phyloP scores from a whole-genome alignment of 139 green algal genomes.

The Tetraselmis striata region DNA sequence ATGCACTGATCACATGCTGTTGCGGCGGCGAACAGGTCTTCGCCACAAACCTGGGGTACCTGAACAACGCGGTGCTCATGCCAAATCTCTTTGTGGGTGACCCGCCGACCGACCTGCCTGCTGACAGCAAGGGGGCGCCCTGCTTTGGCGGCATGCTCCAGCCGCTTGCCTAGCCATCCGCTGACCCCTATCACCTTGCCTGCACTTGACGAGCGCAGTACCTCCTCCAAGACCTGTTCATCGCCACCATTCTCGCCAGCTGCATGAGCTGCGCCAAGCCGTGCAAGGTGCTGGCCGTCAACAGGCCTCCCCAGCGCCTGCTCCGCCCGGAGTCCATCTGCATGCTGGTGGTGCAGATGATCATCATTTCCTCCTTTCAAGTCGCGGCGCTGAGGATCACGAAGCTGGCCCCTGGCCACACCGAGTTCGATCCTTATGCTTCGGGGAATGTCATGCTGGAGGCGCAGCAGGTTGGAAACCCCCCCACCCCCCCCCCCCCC shows the following conservation, averaged over 20 bases:
- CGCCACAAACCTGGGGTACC: not conserved
- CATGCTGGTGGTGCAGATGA: not conserved
- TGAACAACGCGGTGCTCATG: not conserved
- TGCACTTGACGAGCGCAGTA: not conserved
- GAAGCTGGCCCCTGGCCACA: not conserved
- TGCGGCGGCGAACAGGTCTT: too few relatives aligned
- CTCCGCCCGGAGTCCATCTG: not conserved
- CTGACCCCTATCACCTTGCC: too few relatives aligned
- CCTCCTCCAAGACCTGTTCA: not conserved
- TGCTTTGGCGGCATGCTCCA: too few relatives aligned
- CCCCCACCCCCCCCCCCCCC: too few relatives aligned
- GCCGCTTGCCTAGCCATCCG: too few relatives aligned
- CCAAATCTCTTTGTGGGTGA: not conserved
- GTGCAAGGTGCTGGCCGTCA: not conserved
- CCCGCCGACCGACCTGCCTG: too few relatives aligned
- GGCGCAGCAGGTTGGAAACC: not conserved
- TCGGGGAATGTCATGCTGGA: not conserved
- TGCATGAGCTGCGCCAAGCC: not conserved
- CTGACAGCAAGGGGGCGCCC: too few relatives aligned
- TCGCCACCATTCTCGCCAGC: not conserved
- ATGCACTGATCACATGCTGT: too few relatives aligned
- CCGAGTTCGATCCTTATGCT: not conserved
- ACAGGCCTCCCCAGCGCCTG: not conserved
- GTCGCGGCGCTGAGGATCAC: not conserved
- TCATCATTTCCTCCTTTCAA: not conserved